A percentile compares a stretch with the other conserved stretches of the same genome.
These are phyloP conservation scores for Pholiota conissans DNA, from an alignment of 768 basidiomycete species.

Conservation along the genomic window DNA sequence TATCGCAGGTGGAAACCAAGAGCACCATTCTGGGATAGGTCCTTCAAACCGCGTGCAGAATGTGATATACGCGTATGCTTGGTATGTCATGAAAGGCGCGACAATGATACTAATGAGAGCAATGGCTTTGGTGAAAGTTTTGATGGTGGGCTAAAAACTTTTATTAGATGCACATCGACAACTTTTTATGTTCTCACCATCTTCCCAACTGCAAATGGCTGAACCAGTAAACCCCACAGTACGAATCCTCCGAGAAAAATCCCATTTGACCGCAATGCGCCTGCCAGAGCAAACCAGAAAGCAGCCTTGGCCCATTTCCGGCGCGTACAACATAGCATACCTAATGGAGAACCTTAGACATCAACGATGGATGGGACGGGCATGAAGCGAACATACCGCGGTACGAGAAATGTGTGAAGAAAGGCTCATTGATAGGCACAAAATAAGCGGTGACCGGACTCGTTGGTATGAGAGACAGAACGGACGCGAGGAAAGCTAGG, in stretches of 20 bases:
- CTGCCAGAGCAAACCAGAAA: slow-evolving; percentile 62
- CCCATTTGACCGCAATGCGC: slow-evolving; percentile 76
- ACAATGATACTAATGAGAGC: slow-evolving; percentile 48
- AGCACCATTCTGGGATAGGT: slow-evolving; percentile 60
- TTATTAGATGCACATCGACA: background rate
- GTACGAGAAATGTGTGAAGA: slow-evolving; percentile 83
- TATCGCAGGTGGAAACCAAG: slow-evolving; percentile 56
- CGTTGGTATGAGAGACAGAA: slow-evolving; percentile 77
- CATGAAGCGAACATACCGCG: slow-evolving; percentile 40
- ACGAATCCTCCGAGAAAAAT: slow-evolving; percentile 76
- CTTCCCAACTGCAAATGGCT: slow-evolving; percentile 44
- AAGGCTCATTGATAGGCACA: slow-evolving; percentile 81
- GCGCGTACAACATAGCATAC: slow-evolving; percentile 58
- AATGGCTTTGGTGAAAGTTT: slow-evolving; percentile 33
- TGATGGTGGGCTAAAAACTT: slow-evolving; percentile 32
- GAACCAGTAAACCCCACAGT: slow-evolving; percentile 66
- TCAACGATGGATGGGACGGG: background rate
- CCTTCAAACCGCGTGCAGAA: slow-evolving; percentile 55
- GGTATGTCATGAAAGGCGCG: slow-evolving; percentile 71
- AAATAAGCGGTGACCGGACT: slow-evolving; percentile 75
- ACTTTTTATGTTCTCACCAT: slow-evolving; percentile 27
- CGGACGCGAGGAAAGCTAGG: slow-evolving; percentile 59
- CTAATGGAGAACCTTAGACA: slow-evolving; percentile 27
- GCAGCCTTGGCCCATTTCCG: slow-evolving; percentile 56
- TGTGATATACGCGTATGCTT: slow-evolving; percentile 58